Evolutionary conservation across 1,139 yeast species (phyloP).

Genomic region (Pichia sp.): DNA sequence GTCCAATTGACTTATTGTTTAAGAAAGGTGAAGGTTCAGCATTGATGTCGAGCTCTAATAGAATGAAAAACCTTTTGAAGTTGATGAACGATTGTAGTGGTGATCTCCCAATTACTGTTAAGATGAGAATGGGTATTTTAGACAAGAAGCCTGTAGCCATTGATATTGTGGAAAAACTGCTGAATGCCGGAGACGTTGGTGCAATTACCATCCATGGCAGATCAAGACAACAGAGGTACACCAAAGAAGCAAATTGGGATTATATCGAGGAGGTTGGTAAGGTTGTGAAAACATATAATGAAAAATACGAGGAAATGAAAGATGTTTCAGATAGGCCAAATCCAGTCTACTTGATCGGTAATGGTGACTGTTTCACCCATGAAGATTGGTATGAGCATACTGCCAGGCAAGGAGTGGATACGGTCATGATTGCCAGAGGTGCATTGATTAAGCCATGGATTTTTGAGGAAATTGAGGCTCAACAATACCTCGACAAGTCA

Average conservation of each 20-base stretch:
- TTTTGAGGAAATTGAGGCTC: conserved; percentile 87
- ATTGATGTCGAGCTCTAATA: conserved; percentile 81
- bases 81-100: conserved; percentile 89
- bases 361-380: conserved; percentile 85
- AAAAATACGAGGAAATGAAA: conserved; percentile 51
- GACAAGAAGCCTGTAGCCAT: conserved; percentile 87
- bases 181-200: conserved; percentile 63
- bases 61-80: conserved; percentile 69
- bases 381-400: conserved; percentile 88
- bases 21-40: conserved; percentile 97
- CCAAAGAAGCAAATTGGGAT: conserved; percentile 89
- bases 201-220: conserved; percentile 95
- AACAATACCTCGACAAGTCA: conserved; percentile 84
- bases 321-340: conserved; percentile 46
- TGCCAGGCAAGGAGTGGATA: conserved; percentile 69
- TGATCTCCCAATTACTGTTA: conserved; percentile 86
- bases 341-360: conserved; percentile 69
- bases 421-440: conserved; percentile 97
- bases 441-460: conserved; percentile 99
- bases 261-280: conserved; percentile 75
- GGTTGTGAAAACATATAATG: conserved; percentile 56
- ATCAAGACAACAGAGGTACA: conserved; percentile 91
- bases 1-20: conserved; percentile 91
- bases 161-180: conserved; percentile 61
- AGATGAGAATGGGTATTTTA: conserved; percentile 85